Evolutionary conservation across 495 filamentous ascomycete species (phyloP).

Genomic region (Polyplosphaeria fusca): DNA sequence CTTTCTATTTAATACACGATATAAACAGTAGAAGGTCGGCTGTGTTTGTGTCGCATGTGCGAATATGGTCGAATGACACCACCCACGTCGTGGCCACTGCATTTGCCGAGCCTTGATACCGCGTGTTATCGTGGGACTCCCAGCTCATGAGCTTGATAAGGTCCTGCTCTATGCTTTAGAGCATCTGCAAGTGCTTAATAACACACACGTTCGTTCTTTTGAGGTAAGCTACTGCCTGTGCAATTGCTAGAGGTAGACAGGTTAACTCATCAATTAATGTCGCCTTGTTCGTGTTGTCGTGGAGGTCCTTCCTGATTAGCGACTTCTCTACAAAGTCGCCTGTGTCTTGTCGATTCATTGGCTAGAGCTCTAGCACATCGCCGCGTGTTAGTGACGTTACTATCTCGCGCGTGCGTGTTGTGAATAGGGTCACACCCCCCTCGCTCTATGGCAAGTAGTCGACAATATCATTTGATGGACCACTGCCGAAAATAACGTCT

Average conservation of each 20-base stretch:
- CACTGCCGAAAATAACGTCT: constrained; percentile 22
- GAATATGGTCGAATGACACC: constrained; percentile 31
- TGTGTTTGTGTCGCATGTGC: constrained; percentile 11
- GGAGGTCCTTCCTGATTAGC: constrained; percentile 14
- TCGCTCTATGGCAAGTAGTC: constrained; percentile 32
- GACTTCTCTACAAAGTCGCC: constrained; percentile 21
- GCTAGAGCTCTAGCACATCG: constrained; percentile 28
- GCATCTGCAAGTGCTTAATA: constrained; percentile 27
- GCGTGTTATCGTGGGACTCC: constrained; percentile 32
- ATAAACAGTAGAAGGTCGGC: constrained; percentile 35
- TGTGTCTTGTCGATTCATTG: constrained; percentile 31
- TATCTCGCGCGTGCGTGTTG: constrained; percentile 28
- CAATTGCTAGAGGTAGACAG: constrained; percentile 35
- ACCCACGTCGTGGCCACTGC: constrained; percentile 36
- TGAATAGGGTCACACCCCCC: constrained; percentile 30
- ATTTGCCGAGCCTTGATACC: constrained; percentile 23
- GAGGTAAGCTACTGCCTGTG: constrained; percentile 38
- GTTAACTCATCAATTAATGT: constrained; percentile 28
- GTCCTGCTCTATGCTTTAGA: constrained; percentile 31
- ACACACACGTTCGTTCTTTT: constrained; percentile 29
- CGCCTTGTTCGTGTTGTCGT: constrained; percentile 11
- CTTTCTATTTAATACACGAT: constrained; percentile 39
- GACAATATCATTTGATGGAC: constrained; percentile 16
- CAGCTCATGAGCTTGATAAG: constrained; percentile 31
- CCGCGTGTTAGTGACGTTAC: constrained; percentile 20